phyloP scores from a whole-genome alignment of 78 protist genomes.

The Mastigamoeba balamuthi region DNA sequence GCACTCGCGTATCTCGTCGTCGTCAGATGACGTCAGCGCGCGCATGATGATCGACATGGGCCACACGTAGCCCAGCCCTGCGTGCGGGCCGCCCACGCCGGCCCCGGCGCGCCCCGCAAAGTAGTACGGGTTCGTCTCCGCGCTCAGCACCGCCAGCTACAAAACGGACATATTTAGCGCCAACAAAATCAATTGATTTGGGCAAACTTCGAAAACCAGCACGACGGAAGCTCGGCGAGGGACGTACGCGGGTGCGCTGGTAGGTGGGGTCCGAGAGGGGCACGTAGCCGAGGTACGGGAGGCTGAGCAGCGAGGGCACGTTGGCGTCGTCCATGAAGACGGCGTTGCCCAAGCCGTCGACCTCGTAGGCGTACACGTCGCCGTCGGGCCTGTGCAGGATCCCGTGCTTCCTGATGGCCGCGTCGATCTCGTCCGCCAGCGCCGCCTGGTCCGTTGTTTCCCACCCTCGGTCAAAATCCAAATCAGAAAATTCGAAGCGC shows the following conservation, averaged over 20 bases:
- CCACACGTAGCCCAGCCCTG: slow-evolving; percentile 16
- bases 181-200: no score
- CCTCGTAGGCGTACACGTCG: slow-evolving; percentile 28
- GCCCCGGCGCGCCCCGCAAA: slow-evolving; percentile 8
- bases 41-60: slow-evolving; percentile 33
- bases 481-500: no score
- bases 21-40: slow-evolving; percentile 15
- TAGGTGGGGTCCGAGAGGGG: background rate
- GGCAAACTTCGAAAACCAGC: background rate
- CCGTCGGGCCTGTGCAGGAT: background rate
- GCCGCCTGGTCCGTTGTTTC: background rate
- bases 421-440: background rate
- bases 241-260: background rate
- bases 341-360: slow-evolving; percentile 32
- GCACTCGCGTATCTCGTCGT: slow-evolving; percentile 5
- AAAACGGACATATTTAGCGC: background rate
- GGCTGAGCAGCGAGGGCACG: slow-evolving; percentile 28
- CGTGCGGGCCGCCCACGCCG: slow-evolving; percentile 51
- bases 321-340: slow-evolving; percentile 44
- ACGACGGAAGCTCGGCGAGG: background rate
- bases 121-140: slow-evolving; percentile 19
- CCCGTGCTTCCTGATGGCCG: slow-evolving; percentile 4
- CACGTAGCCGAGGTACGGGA: slow-evolving; percentile 28
- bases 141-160: background rate
- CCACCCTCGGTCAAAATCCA: no score